These are phyloP conservation scores for Nakazawaea ernobii DNA, from an alignment of 805 yeast species.

Conservation along the genomic window DNA sequence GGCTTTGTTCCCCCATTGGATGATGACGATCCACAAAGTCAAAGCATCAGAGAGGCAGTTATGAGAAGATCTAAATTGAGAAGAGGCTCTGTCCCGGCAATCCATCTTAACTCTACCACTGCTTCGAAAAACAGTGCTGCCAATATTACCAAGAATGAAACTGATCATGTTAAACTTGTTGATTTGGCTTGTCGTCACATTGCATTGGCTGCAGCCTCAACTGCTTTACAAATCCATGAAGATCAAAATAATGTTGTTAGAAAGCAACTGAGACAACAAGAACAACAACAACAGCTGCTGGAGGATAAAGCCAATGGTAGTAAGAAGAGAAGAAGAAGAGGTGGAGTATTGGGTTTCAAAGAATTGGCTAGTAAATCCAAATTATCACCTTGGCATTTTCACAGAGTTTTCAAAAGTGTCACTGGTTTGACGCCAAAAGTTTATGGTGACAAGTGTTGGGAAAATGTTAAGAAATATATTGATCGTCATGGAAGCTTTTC, in stretches of 20 bases:
- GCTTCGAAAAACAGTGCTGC: conserved; percentile 4
- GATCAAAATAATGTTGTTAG: conserved; percentile 6
- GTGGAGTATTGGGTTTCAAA: conserved; percentile 77
- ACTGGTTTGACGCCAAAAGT: conserved; percentile 86
- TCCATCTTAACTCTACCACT: conserved; percentile 9
- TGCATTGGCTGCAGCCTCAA: conserved; percentile 68
- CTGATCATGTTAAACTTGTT: conserved; percentile 63
- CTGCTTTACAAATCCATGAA: conserved; percentile 16
- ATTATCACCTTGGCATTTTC: conserved; percentile 89
- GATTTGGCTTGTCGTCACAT: conserved; percentile 80
- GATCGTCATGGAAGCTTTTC: conserved; percentile 13
- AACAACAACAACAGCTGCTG: conserved; percentile 15
- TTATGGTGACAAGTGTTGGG: conserved; percentile 80
- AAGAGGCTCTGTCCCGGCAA: conserved; percentile 8
- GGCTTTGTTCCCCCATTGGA: conserved; percentile 51
- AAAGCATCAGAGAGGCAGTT: conserved; percentile 19
- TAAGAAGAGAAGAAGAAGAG: conserved; percentile 55
- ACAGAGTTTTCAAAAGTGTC: conserved; percentile 80
- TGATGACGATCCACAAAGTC: conserved; percentile 37
- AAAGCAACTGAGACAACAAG: conserved; percentile 14
- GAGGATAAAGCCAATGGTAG: conserved; percentile 14
- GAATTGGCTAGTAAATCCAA: conserved; percentile 82
- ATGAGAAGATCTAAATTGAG: conserved; percentile 7
- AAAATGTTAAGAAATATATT: conserved; percentile 37
- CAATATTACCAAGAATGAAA: conserved; percentile 49